Base-by-base conservation (phyloP, 768 basidiomycete species). In the Tricholoma furcatifolium region DNA sequence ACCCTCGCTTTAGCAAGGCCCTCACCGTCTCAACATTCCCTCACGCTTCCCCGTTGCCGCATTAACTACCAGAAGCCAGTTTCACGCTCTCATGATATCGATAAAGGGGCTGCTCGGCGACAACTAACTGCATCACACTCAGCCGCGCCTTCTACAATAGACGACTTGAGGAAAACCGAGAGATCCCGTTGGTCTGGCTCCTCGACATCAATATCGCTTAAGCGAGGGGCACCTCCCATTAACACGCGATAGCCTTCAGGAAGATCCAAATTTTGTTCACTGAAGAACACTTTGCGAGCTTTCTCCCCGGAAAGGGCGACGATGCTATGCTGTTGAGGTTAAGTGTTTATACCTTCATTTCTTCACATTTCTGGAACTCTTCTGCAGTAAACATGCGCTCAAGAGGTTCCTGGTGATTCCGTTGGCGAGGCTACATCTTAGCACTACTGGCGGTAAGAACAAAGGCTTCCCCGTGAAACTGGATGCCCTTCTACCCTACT, bases 401-500 rank as follows among this genome's bases (percentile, higher is more conserved):
- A 96, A 69, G 95, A 98, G 76, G 91, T 98, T 64, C 81, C 93
- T 41, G 91, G 82, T 55, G 94, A 97, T 77, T 71, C 86, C 50
- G 73, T 98, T 62, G 93, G 95, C 63, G 90, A 96, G 96, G 96
- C 53, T 98, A 97, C 78, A 75, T 98, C 70, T 84, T 97, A 87
- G 93, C 65, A 91, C 98, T 78, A 95, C 92, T 27, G 95, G 95
- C 65, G 93, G 96, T 59, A 98, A 98, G 80, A 93, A 98, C 85
- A 93, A 93, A 72, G 93, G 94, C 67, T 96, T 97, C 83, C 93
- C 94, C 43, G 97, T 98, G 93, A 98, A 98, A 76, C 96, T 98
- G 78, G 95, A 96, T 77, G 91, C 98, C 61, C 89, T 98, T 56
- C 83, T 96, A 65, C 92, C 92, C 54, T 70, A 92, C 78, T 94